phyloP scores from a whole-genome alignment of 2,329 filamentous ascomycete genomes.

The Fusarium sororula region DNA sequence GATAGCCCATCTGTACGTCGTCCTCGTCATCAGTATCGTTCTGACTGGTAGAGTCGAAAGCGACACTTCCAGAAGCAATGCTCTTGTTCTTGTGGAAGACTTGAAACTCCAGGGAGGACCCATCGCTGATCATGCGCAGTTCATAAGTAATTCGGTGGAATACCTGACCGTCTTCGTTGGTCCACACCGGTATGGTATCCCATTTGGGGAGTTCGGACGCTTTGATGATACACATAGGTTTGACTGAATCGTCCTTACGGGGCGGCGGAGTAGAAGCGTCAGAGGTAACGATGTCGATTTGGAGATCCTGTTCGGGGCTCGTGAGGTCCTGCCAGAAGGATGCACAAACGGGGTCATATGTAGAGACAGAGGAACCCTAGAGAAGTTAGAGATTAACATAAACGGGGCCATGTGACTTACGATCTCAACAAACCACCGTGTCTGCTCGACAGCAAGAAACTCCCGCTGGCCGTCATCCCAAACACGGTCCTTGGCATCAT shows the following conservation, averaged over 20 bases:
- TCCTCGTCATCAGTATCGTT: neutral
- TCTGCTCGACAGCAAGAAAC: conserved; percentile 39
- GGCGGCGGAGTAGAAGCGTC: conserved; percentile 10
- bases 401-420: conserved; percentile 4
- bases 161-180: conserved; percentile 15
- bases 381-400: neutral
- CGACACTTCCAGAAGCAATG: conserved; percentile 35
- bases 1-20: neutral
- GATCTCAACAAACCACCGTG: conserved; percentile 44
- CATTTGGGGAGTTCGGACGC: conserved; percentile 22
- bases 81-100: conserved; percentile 30
- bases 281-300: conserved; percentile 19
- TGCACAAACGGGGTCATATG: neutral
- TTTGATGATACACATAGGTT: conserved; percentile 30
- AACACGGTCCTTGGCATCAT: conserved; percentile 30
- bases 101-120: conserved; percentile 38
- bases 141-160: conserved; percentile 31
- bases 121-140: conserved; percentile 39
- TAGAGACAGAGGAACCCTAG: conserved; percentile 29
- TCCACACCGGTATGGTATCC: conserved; percentile 16
- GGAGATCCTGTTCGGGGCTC: neutral
- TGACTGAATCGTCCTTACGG: conserved; percentile 7
- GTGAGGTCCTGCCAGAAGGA: conserved; percentile 21
- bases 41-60: conserved; percentile 24
- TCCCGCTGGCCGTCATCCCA: conserved; percentile 15